Evolutionary conservation across 2,329 filamentous ascomycete species (phyloP), one percentile per base, ranked within the genome.

Genomic region (Fusarium floridanum): DNA sequence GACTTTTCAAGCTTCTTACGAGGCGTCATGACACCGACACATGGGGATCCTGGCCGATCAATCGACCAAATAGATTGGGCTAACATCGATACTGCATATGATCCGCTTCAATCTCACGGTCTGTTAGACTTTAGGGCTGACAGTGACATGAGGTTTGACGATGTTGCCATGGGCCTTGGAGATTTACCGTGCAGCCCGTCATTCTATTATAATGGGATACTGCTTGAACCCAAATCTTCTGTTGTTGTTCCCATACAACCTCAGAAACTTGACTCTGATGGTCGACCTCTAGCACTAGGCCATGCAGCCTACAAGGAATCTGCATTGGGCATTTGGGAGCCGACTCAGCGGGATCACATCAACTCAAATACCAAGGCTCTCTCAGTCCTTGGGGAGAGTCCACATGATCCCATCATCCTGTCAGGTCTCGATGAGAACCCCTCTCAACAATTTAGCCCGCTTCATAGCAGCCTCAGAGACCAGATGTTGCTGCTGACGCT

Each of bases 261-360:
- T 8, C 62, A 24, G 24, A 65, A 59, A 36, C 67, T 66, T 17
- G 70, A 56, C n/a, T 56, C 53, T 22, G 53, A 56, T 36, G 53
- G 53, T 16, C 53, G 53, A 20, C 53, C 53, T 36, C 53, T 70
- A 6, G 70, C 70, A 10, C 60, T 72, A 0, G 70, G 70, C 7
- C 59, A 62, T 5, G 70, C 65, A 41, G 70, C 70, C 32, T 72
- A 70, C 27, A 72, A 72, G 16, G 20, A 64, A 12, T 72, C 70
- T 5, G 65, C 70, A 1, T 27, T 72, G 22, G 68, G 67, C 17
- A 45, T 70, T 8, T 72, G 70, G 70, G 67, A 70, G 27, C 70
- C 70, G 2, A 60, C 59, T 12, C 67, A 66, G 11, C 57, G 66
- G 20, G 70, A 72, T 37, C 65, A 64, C 14, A 67, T 70, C 41